Evolutionary conservation across 164 flowering plant genomes (phyloP).

Genomic region (Liquidambar formosana): DNA sequence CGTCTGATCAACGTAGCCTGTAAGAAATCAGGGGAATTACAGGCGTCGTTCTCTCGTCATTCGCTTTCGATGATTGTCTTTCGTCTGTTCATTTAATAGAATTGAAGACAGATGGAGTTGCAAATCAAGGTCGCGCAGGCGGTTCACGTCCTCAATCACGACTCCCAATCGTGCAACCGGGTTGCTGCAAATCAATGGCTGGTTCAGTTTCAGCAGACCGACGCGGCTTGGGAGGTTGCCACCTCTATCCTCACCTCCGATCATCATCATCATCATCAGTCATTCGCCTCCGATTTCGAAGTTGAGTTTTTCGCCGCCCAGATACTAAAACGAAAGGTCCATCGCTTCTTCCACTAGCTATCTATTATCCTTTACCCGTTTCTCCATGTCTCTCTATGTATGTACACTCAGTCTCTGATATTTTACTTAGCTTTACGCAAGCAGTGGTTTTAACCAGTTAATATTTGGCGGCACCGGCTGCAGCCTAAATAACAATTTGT

Average conservation of each 20-base stretch:
- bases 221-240: conserved; percentile 90
- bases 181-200: conserved; percentile 98
- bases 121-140: conserved; percentile 82
- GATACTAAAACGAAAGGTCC: conserved; percentile 89
- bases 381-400: background rate
- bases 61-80: background rate
- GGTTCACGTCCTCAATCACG: conserved; percentile 86
- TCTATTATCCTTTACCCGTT: background rate
- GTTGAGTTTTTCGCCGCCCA: conserved; percentile 95
- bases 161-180: conserved; percentile 76
- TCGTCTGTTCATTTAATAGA: background rate
- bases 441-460: no score
- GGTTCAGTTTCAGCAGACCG: conserved; percentile 89
- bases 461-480: no score
- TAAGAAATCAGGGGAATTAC: background rate
- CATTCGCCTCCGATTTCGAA: conserved; percentile 49
- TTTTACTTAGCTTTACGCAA: no score
- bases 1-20: background rate
- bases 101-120: conserved; percentile 43
- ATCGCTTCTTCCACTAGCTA: background rate
- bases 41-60: background rate
- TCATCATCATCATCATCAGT: conserved; percentile 15
- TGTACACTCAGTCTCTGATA: background rate
- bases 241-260: conserved; percentile 76
- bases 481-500: no score